Evolutionary conservation across 768 basidiomycete genomes (phyloP), one percentile per base, ranked within the genome.

Genomic region (Boletus insuetus): DNA sequence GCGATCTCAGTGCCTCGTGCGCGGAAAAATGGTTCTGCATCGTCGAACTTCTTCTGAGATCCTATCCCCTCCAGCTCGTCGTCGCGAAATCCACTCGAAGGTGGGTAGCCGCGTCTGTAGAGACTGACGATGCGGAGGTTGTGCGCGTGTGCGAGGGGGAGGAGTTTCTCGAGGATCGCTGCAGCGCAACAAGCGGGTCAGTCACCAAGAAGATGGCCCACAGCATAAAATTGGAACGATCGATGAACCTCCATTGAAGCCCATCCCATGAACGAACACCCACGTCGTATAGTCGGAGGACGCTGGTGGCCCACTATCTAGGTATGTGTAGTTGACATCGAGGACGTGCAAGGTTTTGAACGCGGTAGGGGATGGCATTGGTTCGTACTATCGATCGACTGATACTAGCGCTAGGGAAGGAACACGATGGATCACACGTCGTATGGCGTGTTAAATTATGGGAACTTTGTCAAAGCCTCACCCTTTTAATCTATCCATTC

Each of bases 41-140:
- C 64, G 3, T 60, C 53, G 6, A 55, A 35, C 42, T 35, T 66
- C 55, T 65, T 66, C 22, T 46, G 46, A 3, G 4, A 16, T 1
- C 64, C 64, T 40, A 66, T 40, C 14, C 31, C 38, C 1, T 20
- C 5, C 11, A 64, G 6, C 6, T 64, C 64, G 1, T 51, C 44
- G 5, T 59, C 54, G 17, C 31, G 31, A 37, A 67, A 70, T 22
- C 49, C 37, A n/a, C 68, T 67, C 16, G 68, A 68, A 13, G 68
- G 68, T 4, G 50, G 2, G n/a, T 70, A 70, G 1, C 66, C 68
- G 7, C 66, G 68, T 46, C 66, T 57, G 38, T 65, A 58, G 16
- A 68, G 16, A n/a, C 60, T 57, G 46, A 70, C 53, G 32, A 70
- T 60, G 20, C 66, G 64, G 12, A 65, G 55, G 31, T 60, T 42